Evolutionary conservation across 306 rosid genomes (phyloP).

Genomic region (Clitoria ternatea): DNA sequence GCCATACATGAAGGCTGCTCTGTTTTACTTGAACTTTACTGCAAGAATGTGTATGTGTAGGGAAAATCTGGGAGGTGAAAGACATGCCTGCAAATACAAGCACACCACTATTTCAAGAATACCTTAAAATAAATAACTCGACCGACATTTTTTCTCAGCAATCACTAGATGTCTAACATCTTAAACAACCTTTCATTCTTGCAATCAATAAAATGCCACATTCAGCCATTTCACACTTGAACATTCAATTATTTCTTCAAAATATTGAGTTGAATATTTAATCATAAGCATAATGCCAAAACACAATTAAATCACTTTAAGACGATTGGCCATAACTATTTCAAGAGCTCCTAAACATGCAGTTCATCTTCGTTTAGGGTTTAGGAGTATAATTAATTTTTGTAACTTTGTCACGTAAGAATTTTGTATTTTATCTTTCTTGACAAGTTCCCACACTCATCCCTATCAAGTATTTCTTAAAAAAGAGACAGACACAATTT

Average conservation of each 20-base stretch:
- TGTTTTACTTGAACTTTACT: constrained; percentile 34
- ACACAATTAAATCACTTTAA: neutral
- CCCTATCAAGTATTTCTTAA: neutral
- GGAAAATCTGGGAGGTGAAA: constrained; percentile 75
- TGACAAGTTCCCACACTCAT: neutral
- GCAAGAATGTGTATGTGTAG: constrained; percentile 53
- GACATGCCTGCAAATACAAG: constrained; percentile 99
- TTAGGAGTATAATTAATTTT: neutral
- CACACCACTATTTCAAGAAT: constrained; percentile 83
- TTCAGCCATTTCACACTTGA: constrained; percentile 12
- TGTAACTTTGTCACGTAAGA: neutral
- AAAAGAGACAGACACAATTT: neutral
- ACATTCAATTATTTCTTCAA: constrained; percentile 12
- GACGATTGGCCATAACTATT: neutral
- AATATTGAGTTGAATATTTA: neutral
- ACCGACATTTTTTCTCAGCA: constrained; percentile 78
- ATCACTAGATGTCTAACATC: constrained; percentile 49
- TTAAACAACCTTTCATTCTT: constrained; percentile 29
- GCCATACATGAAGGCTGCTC: constrained; percentile 76
- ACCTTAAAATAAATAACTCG: constrained; percentile 86
- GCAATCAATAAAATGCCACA: constrained; percentile 14
- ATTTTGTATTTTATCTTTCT: neutral
- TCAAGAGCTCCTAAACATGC: constrained; percentile 8
- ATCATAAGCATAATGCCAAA: neutral
- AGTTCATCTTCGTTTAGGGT: constrained; percentile 3